Evolutionary conservation across 345 rosid genomes (phyloP).

Genomic region (Syzygium aromaticum): DNA sequence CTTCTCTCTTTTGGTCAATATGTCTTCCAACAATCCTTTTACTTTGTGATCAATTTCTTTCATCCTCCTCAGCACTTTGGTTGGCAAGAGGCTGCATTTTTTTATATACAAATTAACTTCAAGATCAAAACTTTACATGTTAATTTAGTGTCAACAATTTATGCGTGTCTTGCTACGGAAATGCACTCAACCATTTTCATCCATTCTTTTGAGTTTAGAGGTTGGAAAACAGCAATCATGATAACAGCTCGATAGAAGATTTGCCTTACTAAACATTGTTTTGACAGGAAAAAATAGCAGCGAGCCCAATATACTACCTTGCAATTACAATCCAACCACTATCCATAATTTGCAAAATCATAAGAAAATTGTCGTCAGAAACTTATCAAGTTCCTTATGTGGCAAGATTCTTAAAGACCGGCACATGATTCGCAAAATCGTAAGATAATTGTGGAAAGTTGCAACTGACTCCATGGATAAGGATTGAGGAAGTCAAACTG

Average conservation of each 20-base stretch:
- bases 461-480: background rate
- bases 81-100: background rate
- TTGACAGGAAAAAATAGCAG: background rate
- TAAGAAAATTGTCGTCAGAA: background rate
- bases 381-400: background rate
- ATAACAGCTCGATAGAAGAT: background rate
- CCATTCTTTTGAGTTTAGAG: background rate
- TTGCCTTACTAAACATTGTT: background rate
- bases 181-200: background rate
- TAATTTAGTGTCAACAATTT: background rate
- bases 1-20: background rate
- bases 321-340: background rate
- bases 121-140: background rate
- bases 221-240: background rate
- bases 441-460: too few relatives aligned
- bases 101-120: background rate
- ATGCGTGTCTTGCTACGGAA: background rate
- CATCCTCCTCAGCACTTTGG: background rate
- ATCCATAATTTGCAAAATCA: background rate
- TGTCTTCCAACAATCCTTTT: background rate
- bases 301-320: background rate
- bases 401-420: background rate
- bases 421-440: background rate
- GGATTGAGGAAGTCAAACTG: background rate
- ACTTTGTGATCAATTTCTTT: background rate